Conservation (phyloP, 2,329 filamentous ascomycete genomes). For the Paecilomyces niveus region DNA sequence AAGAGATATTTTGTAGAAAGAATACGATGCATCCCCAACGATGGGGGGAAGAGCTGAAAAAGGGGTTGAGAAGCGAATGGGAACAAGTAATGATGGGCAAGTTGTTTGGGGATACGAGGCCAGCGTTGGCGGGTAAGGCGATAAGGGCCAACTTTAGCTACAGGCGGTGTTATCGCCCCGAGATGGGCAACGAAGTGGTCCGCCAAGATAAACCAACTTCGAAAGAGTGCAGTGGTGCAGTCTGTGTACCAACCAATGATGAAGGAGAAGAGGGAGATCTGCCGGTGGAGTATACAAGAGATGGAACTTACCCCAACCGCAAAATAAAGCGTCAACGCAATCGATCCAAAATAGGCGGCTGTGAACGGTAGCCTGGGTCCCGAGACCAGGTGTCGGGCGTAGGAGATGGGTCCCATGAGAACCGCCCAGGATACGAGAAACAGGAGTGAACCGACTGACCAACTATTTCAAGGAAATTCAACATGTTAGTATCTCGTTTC, state of each 20-base stretch:
- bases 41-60: background rate
- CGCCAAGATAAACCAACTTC: too few relatives aligned
- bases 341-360: slow-evolving; percentile 88
- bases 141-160: background rate
- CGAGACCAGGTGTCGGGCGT: slow-evolving; percentile 77
- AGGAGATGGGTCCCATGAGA: slow-evolving; percentile 83
- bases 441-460: slow-evolving; percentile 84
- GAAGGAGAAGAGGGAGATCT: slow-evolving; percentile 9
- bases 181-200: background rate
- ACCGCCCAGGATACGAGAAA: slow-evolving; percentile 91
- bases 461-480: slow-evolving; percentile 51
- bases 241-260: slow-evolving; percentile 6
- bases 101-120: background rate
- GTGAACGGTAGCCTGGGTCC: slow-evolving; percentile 84
- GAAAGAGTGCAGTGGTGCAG: background rate
- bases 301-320: slow-evolving; percentile 71
- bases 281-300: background rate
- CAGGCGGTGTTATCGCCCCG: background rate
- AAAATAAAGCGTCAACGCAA: slow-evolving; percentile 83
- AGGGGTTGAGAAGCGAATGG: background rate
- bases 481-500: slow-evolving; percentile 15
- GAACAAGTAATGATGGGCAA: background rate
- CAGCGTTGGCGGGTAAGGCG: background rate
- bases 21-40: background rate
- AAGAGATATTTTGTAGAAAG: background rate